Evolutionary conservation across 2,329 filamentous ascomycete genomes (phyloP), one percentile per base, ranked within the genome.

Genomic region (Ophiosphaerella herpotricha): DNA sequence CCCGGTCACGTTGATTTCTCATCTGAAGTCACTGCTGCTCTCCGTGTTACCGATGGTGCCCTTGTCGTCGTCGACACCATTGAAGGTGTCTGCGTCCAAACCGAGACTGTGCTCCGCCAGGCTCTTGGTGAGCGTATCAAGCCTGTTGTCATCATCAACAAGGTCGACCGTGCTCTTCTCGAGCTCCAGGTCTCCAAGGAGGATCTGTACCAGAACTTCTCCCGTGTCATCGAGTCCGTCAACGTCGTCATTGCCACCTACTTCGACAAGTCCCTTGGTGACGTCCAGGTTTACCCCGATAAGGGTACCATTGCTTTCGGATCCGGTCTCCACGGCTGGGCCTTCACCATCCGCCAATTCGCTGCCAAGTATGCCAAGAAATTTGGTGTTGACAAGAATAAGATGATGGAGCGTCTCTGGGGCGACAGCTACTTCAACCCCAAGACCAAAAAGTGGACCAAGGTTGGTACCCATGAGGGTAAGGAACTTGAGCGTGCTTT

Each of bases 341-440:
- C 91, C 74, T 99, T 99, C 88, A 99, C 94, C 73, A 82, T 97
- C 82, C 90, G 94, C 75, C 94, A 99, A 81, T 99, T 99, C 80
- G 94, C 94, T 70, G 79, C 85, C 75, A 87, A 88, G 73, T 99
- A 99, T 79, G 89, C 93, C 81, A 97, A 97, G 91, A 99, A 99
- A 83, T 99, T 99, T 74, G 94, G 94, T 89, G 94, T 99, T 71
- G 93, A 99, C 87, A 92, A 92, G 80, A 89, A 87, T 83, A 97
- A 97, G 91, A 97, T 99, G 94, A 96, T 97, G 90, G 91, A 97
- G 84, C 91, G 94, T 88, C 91, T 99, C 68, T 99, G 94, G 94
- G 94, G 94, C 68, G 94, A 99, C 87, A 97, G 91, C 86, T 99
- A 85, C 87, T 99, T 99, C 90, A 97, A 99, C 86, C 90, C 94